Percentiles rank a stretch among this genome's conserved stretches.
phyloP scores from a whole-genome alignment of 2,329 filamentous ascomycete genomes.

The Magnaporthiopsis incrustans region DNA sequence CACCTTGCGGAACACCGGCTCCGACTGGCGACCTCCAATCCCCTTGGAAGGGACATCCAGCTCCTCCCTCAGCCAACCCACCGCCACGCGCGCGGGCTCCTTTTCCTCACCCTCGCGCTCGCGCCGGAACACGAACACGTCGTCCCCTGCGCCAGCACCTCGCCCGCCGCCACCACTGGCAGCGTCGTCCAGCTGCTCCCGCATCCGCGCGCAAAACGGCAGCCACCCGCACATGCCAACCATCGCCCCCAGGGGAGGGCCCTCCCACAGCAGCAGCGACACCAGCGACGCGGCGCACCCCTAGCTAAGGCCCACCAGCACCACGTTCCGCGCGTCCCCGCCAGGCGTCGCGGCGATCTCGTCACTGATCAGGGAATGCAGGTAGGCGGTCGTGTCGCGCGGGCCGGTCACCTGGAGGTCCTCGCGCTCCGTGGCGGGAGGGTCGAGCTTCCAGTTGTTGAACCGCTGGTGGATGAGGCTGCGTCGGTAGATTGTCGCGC shows the following conservation, averaged over 20 bases:
- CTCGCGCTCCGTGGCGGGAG: conserved; percentile 11
- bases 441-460: conserved; percentile 29
- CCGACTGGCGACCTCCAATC: background rate
- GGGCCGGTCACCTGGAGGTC: conserved; percentile 32
- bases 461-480: conserved; percentile 37
- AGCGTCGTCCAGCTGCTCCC: conserved; percentile 12
- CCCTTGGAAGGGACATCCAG: conserved; percentile 12
- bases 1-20: conserved; percentile 13
- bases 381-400: conserved; percentile 29
- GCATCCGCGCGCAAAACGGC: conserved; percentile 28
- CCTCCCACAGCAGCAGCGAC: conserved; percentile 35
- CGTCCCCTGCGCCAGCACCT: conserved; percentile 8
- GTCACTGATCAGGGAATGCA: conserved; percentile 25
- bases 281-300: conserved; percentile 40
- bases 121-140: conserved; percentile 14
- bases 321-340: conserved; percentile 26
- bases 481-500: conserved; percentile 30
- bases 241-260: conserved; percentile 26
- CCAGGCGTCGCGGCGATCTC: conserved; percentile 10
- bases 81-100: background rate
- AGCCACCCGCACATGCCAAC: conserved; percentile 39
- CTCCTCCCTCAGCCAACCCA: conserved; percentile 14
- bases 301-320: conserved; percentile 45
- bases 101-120: conserved; percentile 2
- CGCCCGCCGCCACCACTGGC: background rate